Conservation (phyloP, 176 grass and related monocot genomes). For the Elymus sibiricus region DNA sequence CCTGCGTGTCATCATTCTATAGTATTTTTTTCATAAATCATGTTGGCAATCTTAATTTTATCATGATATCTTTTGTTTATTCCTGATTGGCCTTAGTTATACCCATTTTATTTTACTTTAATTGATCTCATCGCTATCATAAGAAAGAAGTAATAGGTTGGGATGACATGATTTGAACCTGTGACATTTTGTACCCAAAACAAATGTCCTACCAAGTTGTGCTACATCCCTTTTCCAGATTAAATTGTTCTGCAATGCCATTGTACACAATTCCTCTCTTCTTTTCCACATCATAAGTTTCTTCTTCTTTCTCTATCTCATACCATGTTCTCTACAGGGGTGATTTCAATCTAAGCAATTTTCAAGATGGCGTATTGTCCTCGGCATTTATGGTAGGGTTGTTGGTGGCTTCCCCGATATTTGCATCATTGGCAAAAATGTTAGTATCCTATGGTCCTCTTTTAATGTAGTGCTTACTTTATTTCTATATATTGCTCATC, state of each 20-base stretch:
- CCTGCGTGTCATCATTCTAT: neutral
- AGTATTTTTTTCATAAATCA: neutral
- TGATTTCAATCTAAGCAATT: constrained; percentile 85
- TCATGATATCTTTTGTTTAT: neutral
- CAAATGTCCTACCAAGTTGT: no score
- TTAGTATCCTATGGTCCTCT: constrained; percentile 22
- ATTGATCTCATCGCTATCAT: no score
- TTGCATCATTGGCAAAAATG: constrained; percentile 86
- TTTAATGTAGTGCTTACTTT: neutral
- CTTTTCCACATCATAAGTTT: no score
- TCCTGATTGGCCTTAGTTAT: constrained; percentile 5
- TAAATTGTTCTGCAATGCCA: no score
- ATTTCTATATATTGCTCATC: neutral
- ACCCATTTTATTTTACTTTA: no score
- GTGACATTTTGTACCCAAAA: no score
- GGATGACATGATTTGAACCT: no score
- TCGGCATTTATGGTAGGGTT: constrained; percentile 99
- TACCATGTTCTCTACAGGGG: constrained; percentile 47
- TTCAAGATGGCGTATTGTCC: constrained; percentile 95
- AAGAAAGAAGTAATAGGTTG: no score
- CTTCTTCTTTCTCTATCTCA: no score
- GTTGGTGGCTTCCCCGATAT: constrained; percentile 81
- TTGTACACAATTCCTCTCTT: no score
- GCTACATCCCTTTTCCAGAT: no score
- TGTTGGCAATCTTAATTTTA: neutral